phyloP scores from a whole-genome alignment of 169 alveolate species.

The Plasmodium sp. region DNA sequence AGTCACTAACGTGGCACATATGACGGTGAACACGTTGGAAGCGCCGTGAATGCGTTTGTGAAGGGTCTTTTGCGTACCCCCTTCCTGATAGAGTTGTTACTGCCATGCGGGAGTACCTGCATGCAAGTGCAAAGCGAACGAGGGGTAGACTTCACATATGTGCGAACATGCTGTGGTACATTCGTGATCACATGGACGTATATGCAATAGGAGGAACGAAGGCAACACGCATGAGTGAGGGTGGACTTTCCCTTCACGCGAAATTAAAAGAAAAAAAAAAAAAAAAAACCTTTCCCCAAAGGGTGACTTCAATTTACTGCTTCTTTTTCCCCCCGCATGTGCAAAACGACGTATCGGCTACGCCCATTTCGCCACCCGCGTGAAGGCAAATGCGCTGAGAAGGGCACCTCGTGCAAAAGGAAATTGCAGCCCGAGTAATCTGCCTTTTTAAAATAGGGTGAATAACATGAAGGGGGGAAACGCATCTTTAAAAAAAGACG shows the following conservation, averaged over 20 bases:
- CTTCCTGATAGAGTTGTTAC: not conserved
- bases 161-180: not conserved
- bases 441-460: not conserved
- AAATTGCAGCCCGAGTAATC: not conserved
- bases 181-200: not conserved
- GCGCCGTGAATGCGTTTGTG: not conserved
- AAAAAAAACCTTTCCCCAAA: not conserved
- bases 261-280: no score
- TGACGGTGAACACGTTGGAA: not conserved
- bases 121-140: not conserved
- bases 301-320: not conserved
- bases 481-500: not conserved
- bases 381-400: not conserved
- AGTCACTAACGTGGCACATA: not conserved
- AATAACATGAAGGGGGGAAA: not conserved
- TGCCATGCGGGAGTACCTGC: not conserved
- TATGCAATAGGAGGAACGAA: not conserved
- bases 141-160: not conserved
- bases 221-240: not conserved
- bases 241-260: not conserved
- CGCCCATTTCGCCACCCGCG: not conserved
- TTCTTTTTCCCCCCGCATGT: not conserved
- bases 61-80: not conserved
- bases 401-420: not conserved
- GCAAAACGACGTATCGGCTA: not conserved